Percentiles rank a stretch among this genome's conserved stretches.
These are phyloP conservation scores for Allodekkera sacchari DNA, from an alignment of 805 yeast genomes.

Conservation along the genomic window DNA sequence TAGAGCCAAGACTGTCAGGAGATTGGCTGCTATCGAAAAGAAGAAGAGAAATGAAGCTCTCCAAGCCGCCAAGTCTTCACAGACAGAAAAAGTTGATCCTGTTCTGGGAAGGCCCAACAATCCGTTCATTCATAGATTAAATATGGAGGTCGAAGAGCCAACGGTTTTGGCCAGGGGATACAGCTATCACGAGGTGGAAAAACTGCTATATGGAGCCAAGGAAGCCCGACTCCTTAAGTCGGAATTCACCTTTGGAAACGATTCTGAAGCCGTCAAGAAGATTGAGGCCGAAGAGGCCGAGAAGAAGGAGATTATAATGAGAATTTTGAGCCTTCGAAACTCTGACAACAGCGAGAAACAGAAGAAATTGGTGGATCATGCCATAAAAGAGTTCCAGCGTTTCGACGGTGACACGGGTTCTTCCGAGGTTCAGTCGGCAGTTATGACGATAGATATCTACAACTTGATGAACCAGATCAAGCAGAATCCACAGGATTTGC, in stretches of 20 bases:
- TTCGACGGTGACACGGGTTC: constrained; percentile 90
- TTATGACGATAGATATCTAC: constrained; percentile 73
- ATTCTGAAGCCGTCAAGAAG: constrained; percentile 13
- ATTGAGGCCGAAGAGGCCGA: constrained; percentile 34
- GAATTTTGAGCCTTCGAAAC: constrained; percentile 71
- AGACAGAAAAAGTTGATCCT: constrained; percentile 56
- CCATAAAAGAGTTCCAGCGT: constrained; percentile 73
- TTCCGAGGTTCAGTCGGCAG: constrained; percentile 93
- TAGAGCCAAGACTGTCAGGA: constrained; percentile 12
- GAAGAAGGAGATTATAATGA: constrained; percentile 59
- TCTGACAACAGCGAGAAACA: constrained; percentile 50
- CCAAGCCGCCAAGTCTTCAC: constrained; percentile 9
- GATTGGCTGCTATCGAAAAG: constrained; percentile 12
- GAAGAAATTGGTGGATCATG: constrained; percentile 52
- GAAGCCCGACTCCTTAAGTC: constrained; percentile 40
- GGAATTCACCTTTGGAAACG: constrained; percentile 13
- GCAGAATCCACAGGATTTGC: constrained; percentile 63
- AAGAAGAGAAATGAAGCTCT: constrained; percentile 23
- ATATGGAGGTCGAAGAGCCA: constrained; percentile 59
- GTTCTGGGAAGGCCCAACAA: constrained; percentile 66
- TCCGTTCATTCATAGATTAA: constrained; percentile 61
- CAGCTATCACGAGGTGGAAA: constrained; percentile 59
- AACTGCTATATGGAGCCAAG: constrained; percentile 69
- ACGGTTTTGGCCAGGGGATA: constrained; percentile 54
- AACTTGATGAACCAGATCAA: constrained; percentile 67